These are phyloP conservation scores for Diaporthe longicolla DNA, from an alignment of 2,329 filamentous ascomycete species.

Conservation along the genomic window DNA sequence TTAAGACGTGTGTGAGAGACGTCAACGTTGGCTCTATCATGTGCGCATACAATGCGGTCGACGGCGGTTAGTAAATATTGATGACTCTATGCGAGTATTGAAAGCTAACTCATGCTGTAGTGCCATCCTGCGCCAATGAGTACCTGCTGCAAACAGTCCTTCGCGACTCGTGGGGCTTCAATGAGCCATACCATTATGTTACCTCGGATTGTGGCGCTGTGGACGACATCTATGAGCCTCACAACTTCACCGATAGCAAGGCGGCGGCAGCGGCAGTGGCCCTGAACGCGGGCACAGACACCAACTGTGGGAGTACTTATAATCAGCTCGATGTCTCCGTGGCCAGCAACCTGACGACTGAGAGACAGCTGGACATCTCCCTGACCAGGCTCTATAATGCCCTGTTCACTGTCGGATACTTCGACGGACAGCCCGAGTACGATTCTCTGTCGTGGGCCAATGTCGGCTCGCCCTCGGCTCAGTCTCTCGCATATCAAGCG, in stretches of 20 bases:
- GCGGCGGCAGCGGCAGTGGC: constrained; percentile 2
- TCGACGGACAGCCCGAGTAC: constrained; percentile 1
- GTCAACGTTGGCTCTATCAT: constrained; percentile 71
- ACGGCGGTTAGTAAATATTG: constrained; percentile 64
- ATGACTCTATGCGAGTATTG: not conserved
- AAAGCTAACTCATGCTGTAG: not conserved
- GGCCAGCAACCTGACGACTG: not conserved
- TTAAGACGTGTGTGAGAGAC: constrained; percentile 73
- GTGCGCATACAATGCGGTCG: constrained; percentile 75
- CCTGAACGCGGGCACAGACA: constrained; percentile 1
- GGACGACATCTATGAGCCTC: not conserved
- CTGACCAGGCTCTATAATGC: constrained; percentile 7
- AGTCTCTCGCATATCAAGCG: constrained; percentile 1
- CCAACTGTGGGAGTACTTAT: not conserved
- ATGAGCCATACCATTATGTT: constrained; percentile 70
- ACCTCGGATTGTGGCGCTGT: constrained; percentile 74
- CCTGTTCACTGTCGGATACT: constrained; percentile 7
- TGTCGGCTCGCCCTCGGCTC: not conserved
- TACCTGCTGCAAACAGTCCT: constrained; percentile 75
- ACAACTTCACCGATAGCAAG: not conserved
- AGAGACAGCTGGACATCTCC: not conserved
- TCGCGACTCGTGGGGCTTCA: constrained; percentile 74
- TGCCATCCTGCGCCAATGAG: constrained; percentile 49
- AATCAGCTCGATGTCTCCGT: not conserved
- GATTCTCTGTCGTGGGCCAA: not conserved